phyloP scores from a whole-genome alignment of 2,329 filamentous ascomycete species.

The Acephala macrosclerotiorum region DNA sequence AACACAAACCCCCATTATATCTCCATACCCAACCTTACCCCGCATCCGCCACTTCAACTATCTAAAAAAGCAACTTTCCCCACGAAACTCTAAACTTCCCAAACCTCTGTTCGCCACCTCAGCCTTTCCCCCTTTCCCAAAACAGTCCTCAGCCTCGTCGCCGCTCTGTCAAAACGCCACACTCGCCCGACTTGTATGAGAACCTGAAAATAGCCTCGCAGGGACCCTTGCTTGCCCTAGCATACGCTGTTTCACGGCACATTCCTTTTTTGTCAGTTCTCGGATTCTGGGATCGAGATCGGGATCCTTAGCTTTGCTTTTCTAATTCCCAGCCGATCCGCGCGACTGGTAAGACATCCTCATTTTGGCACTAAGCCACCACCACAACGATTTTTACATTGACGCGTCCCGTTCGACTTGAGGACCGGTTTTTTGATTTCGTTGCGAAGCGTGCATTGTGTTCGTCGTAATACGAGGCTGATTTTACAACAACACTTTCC shows the following conservation, averaged over 20 bases:
- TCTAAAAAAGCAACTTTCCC: not conserved
- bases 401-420: too few relatives aligned
- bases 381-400: too few relatives aligned
- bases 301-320: too few relatives aligned
- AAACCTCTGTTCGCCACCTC: not conserved
- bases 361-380: too few relatives aligned
- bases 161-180: slow-evolving; percentile 1
- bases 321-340: too few relatives aligned
- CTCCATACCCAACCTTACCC: not conserved
- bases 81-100: too few relatives aligned
- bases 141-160: slow-evolving; percentile 1
- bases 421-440: too few relatives aligned
- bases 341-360: too few relatives aligned
- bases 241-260: not conserved
- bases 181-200: not conserved
- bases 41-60: not conserved
- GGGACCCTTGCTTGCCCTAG: not conserved
- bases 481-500: too few relatives aligned
- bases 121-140: not conserved
- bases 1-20: not conserved
- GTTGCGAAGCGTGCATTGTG: too few relatives aligned
- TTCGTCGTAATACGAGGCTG: too few relatives aligned
- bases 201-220: too few relatives aligned
- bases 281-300: not conserved
- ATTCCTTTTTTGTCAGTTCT: not conserved